A percentile compares a stretch with the other conserved stretches of the same genome.
Conservation (phyloP, 345 rosid genomes). For the Ceriops decandra region DNA sequence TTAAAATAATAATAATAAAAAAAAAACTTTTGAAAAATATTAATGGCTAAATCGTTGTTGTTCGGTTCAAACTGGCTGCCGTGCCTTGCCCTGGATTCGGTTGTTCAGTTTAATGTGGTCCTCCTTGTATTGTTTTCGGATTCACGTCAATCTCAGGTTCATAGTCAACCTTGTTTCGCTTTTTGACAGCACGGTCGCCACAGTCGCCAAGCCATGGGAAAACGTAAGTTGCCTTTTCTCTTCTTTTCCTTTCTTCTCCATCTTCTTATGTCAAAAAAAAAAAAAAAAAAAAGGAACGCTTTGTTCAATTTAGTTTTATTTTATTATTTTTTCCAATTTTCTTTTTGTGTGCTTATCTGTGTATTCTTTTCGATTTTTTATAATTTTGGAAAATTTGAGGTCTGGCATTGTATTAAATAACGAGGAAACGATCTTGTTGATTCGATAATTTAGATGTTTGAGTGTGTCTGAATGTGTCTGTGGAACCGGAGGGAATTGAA, state of each 20-base stretch:
- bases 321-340: not conserved
- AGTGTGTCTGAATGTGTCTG: no score
- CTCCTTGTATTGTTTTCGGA: conserved; percentile 20
- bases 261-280: no score
- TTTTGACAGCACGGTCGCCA: conserved; percentile 17
- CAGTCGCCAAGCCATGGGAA: conserved; percentile 48
- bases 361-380: not conserved
- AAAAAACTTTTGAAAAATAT: conserved; percentile 2
- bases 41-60: conserved; percentile 64
- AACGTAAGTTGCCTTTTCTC: conserved; percentile 43
- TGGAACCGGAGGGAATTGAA: no score
- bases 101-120: conserved; percentile 24
- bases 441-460: no score
- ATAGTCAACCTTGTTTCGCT: conserved; percentile 30
- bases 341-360: not conserved
- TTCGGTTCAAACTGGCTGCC: conserved; percentile 25
- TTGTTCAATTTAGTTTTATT: conserved; percentile 7
- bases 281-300: not conserved
- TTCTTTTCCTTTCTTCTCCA: not conserved
- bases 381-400: no score
- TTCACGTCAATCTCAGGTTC: conserved; percentile 29
- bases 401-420: no score
- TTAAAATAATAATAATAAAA: no score
- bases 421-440: no score
- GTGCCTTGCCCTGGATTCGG: conserved; percentile 23